phyloP scores from a whole-genome alignment of 2,329 filamentous ascomycete genomes.

The Apiospora arundinis region DNA sequence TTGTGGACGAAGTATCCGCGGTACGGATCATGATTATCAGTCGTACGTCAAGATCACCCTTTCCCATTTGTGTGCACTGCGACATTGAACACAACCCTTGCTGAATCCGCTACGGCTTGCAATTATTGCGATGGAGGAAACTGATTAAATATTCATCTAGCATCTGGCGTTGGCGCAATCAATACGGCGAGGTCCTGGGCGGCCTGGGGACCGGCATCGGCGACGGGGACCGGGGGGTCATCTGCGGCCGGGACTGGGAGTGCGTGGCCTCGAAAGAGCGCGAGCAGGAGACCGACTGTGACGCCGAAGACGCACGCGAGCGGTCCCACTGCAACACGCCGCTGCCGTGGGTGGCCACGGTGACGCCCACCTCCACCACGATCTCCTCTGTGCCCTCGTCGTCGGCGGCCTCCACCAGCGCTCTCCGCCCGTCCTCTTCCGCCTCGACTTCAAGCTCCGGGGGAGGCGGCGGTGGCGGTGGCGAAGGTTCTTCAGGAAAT shows the following conservation, averaged over 20 bases:
- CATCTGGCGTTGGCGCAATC: slow-evolving; percentile 88
- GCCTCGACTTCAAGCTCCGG: slow-evolving; percentile 24
- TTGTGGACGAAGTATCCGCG: slow-evolving; percentile 76
- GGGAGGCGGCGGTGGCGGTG: slow-evolving; percentile 11
- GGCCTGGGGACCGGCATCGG: slow-evolving; percentile 87
- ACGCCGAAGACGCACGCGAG: slow-evolving; percentile 74
- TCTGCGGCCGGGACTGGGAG: slow-evolving; percentile 78
- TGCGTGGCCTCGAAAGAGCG: slow-evolving; percentile 81
- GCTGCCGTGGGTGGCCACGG: slow-evolving; percentile 27
- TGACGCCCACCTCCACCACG: slow-evolving; percentile 18
- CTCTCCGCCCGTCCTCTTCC: not conserved
- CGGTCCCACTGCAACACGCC: slow-evolving; percentile 29
- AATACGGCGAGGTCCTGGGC: slow-evolving; percentile 81
- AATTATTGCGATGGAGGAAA: slow-evolving; percentile 16
- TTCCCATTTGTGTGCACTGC: not conserved
- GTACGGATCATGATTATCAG: slow-evolving; percentile 64
- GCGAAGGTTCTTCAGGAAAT: not conserved
- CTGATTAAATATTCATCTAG: slow-evolving; percentile 40
- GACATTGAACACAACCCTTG: not conserved
- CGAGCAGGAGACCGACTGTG: slow-evolving; percentile 85
- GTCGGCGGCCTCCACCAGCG: slow-evolving; percentile 27
- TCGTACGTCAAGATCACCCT: slow-evolving; percentile 48
- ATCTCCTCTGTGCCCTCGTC: slow-evolving; percentile 31
- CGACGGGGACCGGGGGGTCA: slow-evolving; percentile 85
- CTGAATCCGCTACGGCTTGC: not conserved